Conservation (phyloP, 306 rosid genomes). For the Leucaena leucocephala region DNA sequence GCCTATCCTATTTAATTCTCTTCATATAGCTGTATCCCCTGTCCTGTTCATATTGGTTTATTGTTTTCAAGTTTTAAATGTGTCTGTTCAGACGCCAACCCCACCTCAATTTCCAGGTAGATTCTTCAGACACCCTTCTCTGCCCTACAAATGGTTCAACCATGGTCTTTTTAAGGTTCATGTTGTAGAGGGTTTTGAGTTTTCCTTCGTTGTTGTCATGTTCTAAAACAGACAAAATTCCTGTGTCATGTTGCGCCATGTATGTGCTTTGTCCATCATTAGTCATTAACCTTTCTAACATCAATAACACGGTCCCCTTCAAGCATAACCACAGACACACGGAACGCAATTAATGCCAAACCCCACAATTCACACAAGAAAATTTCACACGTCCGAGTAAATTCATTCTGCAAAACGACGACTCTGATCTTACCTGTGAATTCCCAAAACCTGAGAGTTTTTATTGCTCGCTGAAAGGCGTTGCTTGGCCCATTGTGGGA, state of each 20-base stretch:
- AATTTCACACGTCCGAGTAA: conserved; percentile 14
- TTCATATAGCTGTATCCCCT: neutral
- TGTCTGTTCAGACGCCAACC: conserved; percentile 66
- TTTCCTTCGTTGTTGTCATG: conserved; percentile 32
- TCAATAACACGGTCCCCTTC: conserved; percentile 19
- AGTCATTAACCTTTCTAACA: neutral
- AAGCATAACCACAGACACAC: conserved; percentile 18
- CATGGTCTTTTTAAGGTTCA: conserved; percentile 37
- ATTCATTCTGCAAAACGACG: conserved; percentile 32
- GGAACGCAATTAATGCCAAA: conserved; percentile 37
- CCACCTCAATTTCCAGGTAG: conserved; percentile 96
- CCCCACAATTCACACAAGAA: conserved; percentile 14
- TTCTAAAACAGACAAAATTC: conserved; percentile 44
- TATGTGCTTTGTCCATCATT: conserved; percentile 27
- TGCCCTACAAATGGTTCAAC: conserved; percentile 56
- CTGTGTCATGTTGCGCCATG: conserved; percentile 37
- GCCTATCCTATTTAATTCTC: conserved; percentile 32
- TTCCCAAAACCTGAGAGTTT: conserved; percentile 51
- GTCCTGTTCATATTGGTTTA: conserved; percentile 31
- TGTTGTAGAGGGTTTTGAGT: conserved; percentile 43
- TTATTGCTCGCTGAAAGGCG: conserved; percentile 39
- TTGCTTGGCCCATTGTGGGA: conserved; percentile 58
- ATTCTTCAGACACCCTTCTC: conserved; percentile 81
- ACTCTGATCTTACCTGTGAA: conserved; percentile 17
- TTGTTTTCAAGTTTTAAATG: conserved; percentile 40